Conservation (phyloP, 257 asterid genomes). For the Scutellaria barbata region DNA sequence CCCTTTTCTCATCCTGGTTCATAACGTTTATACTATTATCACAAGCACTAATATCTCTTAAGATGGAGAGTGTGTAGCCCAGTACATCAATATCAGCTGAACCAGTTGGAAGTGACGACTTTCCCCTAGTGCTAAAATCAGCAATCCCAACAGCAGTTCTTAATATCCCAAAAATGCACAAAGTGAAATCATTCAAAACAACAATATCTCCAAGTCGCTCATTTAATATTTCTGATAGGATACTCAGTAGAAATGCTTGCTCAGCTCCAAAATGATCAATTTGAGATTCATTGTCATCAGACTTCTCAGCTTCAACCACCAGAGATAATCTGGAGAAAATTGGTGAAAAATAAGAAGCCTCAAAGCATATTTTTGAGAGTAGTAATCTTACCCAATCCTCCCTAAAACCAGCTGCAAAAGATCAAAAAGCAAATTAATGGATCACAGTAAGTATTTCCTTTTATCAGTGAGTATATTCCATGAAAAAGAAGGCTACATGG, state of each 20-base stretch:
- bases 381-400: conserved; percentile 73
- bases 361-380: conserved; percentile 63
- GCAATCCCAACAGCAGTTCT: conserved; percentile 45
- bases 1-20: conserved; percentile 38
- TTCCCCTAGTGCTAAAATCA: conserved; percentile 54
- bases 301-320: conserved; percentile 25
- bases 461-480: background rate
- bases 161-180: conserved; percentile 48
- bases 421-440: conserved; percentile 17
- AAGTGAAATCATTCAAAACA: conserved; percentile 50
- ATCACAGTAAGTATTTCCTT: background rate
- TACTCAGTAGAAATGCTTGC: conserved; percentile 59
- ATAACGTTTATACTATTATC: conserved; percentile 32
- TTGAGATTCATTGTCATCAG: conserved; percentile 25
- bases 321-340: conserved; percentile 55
- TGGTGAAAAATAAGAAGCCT: conserved; percentile 45
- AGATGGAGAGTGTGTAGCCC: conserved; percentile 66
- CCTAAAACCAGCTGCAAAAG: conserved; percentile 63
- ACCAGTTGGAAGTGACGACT: conserved; percentile 67
- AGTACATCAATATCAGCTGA: conserved; percentile 58
- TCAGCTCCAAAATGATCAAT: conserved; percentile 45
- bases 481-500: too few species aligned
- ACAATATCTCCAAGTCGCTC: conserved; percentile 50
- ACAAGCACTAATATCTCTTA: conserved; percentile 73
- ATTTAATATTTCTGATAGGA: conserved; percentile 59